Evolutionary conservation across 768 basidiomycete species (phyloP), one percentile per base, ranked within the genome.

Genomic region (Pleurotus sapidus): DNA sequence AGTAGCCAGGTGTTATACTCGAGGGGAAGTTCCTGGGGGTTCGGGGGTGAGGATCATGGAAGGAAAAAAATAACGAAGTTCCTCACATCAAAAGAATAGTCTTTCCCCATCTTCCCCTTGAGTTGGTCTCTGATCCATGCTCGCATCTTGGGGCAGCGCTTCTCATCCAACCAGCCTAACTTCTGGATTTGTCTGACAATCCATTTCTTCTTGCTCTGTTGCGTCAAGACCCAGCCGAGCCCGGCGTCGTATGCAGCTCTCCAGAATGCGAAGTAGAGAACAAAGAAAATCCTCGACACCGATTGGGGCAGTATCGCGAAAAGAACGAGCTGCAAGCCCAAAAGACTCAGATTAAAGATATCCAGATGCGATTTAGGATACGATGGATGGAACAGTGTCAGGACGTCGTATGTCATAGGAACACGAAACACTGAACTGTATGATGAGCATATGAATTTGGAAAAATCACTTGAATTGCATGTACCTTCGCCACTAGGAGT

Each of bases 1-100:
- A 98, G 80, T 27, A 99, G 78, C 97, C 96, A 99, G 0, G 92
- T 84, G 65, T 98, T 98, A 72, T 96, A 98, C 70, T 98, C 95
- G 39, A 93, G 68, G 0, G 95, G 95, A 14, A 96, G 81, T 50
- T 90, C 86, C 93, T 95, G 53, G n/a, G 56, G 30, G 30, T n/a
- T n/a, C n/a, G 46, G 51, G 49, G 46, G 40, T 5, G 24, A 56
- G 17, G 57, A 40, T 46, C 54, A 53, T 42, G 49, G 47, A 54
- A 43, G 56, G 45, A 17, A 50, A 58, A 38, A 55, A 46, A 37
- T 48, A 46, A 3, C 23, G 18, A 42, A 47, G 61, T 20, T 18
- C 81, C 86, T 37, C 64, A 93, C 93, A 65, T 97, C 91, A 68
- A 96, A 96, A 4, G 88, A 88, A 69, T 97, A 98, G 62, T 93